phyloP scores from a whole-genome alignment of 75 land plant species.

The Gnetum montanum region DNA sequence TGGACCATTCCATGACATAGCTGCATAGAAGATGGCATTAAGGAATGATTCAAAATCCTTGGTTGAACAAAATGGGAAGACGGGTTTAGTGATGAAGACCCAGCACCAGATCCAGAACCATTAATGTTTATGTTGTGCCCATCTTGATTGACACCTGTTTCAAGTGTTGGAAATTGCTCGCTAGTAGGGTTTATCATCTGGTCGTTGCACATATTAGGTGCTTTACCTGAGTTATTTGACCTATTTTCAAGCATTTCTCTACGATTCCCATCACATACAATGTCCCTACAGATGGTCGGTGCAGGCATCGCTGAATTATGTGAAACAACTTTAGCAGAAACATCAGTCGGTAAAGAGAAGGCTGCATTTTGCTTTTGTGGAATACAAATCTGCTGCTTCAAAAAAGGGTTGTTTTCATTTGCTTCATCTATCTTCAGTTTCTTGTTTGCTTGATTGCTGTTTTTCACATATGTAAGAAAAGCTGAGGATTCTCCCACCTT shows the following conservation, averaged over 20 bases:
- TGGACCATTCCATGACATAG: constrained; percentile 32
- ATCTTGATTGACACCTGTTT: constrained; percentile 9
- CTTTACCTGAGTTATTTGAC: constrained; percentile 9
- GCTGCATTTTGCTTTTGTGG: background rate
- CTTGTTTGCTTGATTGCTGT: constrained; percentile 13
- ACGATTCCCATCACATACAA: constrained; percentile 5
- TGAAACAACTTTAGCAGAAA: background rate
- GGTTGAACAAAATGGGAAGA: constrained; percentile 33
- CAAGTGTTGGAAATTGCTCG: constrained; percentile 11
- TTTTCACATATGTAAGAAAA: constrained; percentile 59
- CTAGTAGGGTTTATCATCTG: constrained; percentile 8
- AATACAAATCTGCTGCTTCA: background rate
- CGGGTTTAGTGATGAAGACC: constrained; percentile 10
- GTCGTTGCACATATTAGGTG: constrained; percentile 12
- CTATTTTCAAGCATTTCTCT: background rate
- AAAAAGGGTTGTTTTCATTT: constrained; percentile 7
- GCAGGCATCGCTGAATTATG: background rate
- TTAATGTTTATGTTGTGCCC: constrained; percentile 1
- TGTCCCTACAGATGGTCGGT: constrained; percentile 2
- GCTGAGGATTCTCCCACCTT: constrained; percentile 70
- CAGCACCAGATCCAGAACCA: constrained; percentile 11
- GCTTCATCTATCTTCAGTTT: background rate
- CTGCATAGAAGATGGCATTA: constrained; percentile 26
- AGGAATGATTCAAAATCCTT: constrained; percentile 23
- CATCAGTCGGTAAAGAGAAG: background rate